Evolutionary conservation across 306 rosid species (phyloP).

Genomic region (Vigna radiata): DNA sequence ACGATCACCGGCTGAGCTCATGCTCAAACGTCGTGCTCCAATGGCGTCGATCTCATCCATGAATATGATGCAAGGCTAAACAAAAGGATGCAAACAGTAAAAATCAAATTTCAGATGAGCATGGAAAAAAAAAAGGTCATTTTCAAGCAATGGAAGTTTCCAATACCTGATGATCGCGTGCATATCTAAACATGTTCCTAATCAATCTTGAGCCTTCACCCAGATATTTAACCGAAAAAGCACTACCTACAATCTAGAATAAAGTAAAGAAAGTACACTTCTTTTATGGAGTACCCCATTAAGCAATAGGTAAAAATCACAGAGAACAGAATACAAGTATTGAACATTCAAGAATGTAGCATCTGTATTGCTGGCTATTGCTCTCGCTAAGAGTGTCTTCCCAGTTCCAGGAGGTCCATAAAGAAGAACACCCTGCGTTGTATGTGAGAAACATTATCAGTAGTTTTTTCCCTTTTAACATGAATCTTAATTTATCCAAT

Average conservation of each 20-base stretch:
- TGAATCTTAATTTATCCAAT: not conserved
- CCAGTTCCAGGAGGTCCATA: constrained; percentile 97
- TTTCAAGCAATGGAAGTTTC: constrained; percentile 19
- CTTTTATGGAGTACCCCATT: not conserved
- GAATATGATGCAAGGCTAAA: constrained; percentile 91
- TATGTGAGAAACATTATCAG: not conserved
- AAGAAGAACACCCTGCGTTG: constrained; percentile 79
- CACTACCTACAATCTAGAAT: constrained; percentile 81
- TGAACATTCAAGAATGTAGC: constrained; percentile 79
- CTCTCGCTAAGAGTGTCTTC: constrained; percentile 81
- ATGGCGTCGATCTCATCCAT: constrained; percentile 97
- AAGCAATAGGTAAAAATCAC: not conserved
- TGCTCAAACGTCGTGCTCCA: constrained; percentile 86
- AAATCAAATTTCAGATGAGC: not conserved
- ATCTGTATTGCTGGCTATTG: constrained; percentile 88
- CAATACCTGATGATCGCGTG: constrained; percentile 89
- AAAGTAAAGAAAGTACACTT: not conserved
- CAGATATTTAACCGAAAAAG: constrained; percentile 70
- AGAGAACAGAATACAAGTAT: too few species aligned
- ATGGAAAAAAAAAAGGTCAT: not conserved
- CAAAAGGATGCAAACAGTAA: constrained; percentile 14
- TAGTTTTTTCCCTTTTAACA: too few species aligned
- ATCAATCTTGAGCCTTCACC: constrained; percentile 81
- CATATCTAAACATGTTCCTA: constrained; percentile 86
- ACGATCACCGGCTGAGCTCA: constrained; percentile 86